Evolutionary conservation across 2,329 filamentous ascomycete genomes (phyloP).

Genomic region (Aspergillus arachidicola): DNA sequence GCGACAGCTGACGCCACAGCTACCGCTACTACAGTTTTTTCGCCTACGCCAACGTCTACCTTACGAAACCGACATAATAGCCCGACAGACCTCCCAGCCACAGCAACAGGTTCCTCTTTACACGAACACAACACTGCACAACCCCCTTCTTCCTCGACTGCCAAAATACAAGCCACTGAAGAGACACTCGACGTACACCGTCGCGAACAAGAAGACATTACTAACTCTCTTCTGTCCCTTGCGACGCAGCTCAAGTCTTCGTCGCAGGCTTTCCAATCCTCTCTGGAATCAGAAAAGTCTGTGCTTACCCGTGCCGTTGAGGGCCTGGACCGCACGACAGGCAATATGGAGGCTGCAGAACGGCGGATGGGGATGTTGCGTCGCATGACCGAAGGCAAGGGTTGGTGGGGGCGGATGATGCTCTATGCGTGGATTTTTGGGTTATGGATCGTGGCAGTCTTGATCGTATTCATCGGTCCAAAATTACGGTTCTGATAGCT

Average conservation of each 20-base stretch:
- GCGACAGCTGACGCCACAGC: constrained; percentile 8
- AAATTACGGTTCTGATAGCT: constrained; percentile 76
- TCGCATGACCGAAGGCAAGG: constrained; percentile 82
- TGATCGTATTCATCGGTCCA: constrained; percentile 82
- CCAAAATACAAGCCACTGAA: constrained; percentile 58
- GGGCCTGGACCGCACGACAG: constrained; percentile 75
- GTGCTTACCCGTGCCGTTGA: constrained; percentile 70
- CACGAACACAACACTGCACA: constrained; percentile 8
- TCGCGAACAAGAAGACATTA: constrained; percentile 79
- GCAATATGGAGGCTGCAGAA: constrained; percentile 74
- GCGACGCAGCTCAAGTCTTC: constrained; percentile 76
- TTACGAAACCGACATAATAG: constrained; percentile 30
- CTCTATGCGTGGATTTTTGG: constrained; percentile 83
- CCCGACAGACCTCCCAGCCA: constrained; percentile 18
- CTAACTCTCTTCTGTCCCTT: constrained; percentile 77
- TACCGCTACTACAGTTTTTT: constrained; percentile 16
- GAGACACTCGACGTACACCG: constrained; percentile 75
- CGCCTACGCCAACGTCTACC: constrained; percentile 17
- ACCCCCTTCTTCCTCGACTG: constrained; percentile 9
- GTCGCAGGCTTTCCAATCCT: constrained; percentile 69
- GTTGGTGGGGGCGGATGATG: constrained; percentile 82
- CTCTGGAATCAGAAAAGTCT: constrained; percentile 74
- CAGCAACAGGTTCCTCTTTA: constrained; percentile 17
- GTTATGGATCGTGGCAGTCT: constrained; percentile 73
- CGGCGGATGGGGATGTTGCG: constrained; percentile 75